These are phyloP conservation scores for Phlyctochytrium bullatum DNA, from an alignment of 192 early-diverging fungal genomes.

Conservation along the genomic window DNA sequence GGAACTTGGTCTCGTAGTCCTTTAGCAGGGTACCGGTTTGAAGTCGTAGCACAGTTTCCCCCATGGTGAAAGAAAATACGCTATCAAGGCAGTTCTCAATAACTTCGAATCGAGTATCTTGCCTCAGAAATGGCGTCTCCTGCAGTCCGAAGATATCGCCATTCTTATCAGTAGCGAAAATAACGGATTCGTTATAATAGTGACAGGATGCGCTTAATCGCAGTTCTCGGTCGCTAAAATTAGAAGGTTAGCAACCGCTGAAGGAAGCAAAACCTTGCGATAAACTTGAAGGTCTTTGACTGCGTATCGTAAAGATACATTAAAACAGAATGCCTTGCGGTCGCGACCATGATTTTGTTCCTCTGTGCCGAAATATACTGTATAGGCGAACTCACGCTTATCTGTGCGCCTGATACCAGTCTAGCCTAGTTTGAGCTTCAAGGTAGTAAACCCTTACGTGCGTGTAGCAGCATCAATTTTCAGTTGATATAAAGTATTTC, in stretches of 20 bases:
- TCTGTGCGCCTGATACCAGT: slow-evolving; percentile 36
- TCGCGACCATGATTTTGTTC: slow-evolving; percentile 32
- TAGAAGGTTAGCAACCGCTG: slow-evolving; percentile 20
- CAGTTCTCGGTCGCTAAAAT: slow-evolving; percentile 6
- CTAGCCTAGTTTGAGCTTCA: slow-evolving; percentile 16
- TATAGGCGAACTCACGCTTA: slow-evolving; percentile 34
- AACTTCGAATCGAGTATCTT: slow-evolving; percentile 5
- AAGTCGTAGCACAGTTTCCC: slow-evolving; percentile 28
- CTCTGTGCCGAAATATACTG: slow-evolving; percentile 34
- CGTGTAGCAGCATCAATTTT: slow-evolving; percentile 47
- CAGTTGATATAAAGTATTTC: slow-evolving; percentile 36
- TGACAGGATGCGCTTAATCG: slow-evolving; percentile 12
- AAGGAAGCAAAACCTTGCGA: slow-evolving; percentile 38
- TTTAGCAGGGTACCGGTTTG: slow-evolving; percentile 4
- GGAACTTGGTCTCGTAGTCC: neutral
- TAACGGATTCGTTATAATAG: too few relatives aligned
- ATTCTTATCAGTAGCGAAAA: slow-evolving; percentile 22
- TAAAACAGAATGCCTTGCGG: slow-evolving; percentile 30
- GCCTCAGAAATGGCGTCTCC: neutral
- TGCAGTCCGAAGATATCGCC: slow-evolving; percentile 23
- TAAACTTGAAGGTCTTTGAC: slow-evolving; percentile 36
- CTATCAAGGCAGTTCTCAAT: slow-evolving; percentile 26
- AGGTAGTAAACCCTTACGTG: slow-evolving; percentile 26
- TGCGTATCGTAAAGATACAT: slow-evolving; percentile 36
- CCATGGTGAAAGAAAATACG: slow-evolving; percentile 28